Conservation (phyloP, 164 flowering plant genomes). For the Aristolochia californica region DNA sequence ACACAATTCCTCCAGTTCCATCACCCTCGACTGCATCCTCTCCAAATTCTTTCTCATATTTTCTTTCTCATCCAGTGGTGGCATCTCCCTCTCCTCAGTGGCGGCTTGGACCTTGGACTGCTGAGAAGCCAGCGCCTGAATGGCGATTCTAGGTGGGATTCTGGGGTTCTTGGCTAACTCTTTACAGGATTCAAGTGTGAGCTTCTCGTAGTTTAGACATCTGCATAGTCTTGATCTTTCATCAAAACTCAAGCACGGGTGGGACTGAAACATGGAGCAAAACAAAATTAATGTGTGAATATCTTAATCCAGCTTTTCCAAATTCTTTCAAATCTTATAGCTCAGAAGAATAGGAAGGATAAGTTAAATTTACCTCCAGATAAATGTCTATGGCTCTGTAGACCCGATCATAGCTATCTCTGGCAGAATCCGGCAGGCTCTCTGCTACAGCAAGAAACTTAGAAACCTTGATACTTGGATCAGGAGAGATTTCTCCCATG, state of each 20-base stretch:
- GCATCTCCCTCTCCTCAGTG: slow-evolving; percentile 1
- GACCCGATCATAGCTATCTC: slow-evolving; percentile 78
- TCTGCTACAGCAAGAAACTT: slow-evolving; percentile 79
- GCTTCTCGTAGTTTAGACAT: slow-evolving; percentile 68
- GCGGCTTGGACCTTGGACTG: slow-evolving; percentile 18
- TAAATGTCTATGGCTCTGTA: slow-evolving; percentile 90
- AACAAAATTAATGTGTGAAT: too few species aligned
- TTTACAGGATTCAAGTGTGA: slow-evolving; percentile 61
- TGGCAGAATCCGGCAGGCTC: slow-evolving; percentile 77
- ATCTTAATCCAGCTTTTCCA: too few species aligned
- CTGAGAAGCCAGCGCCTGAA: slow-evolving; percentile 62
- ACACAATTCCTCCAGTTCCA: slow-evolving; percentile 50
- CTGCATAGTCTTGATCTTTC: slow-evolving; percentile 57
- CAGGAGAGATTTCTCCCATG: slow-evolving; percentile 79
- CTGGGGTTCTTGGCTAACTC: slow-evolving; percentile 70
- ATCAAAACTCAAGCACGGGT: slow-evolving; percentile 44
- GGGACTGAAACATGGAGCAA: slow-evolving; percentile 34
- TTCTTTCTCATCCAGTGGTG: slow-evolving; percentile 21
- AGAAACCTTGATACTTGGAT: slow-evolving; percentile 55
- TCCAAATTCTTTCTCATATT: slow-evolving; percentile 39
- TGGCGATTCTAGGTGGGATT: slow-evolving; percentile 57
- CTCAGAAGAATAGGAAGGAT: too few species aligned
- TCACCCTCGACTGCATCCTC: slow-evolving; percentile 55
- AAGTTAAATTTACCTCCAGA: slow-evolving; percentile 41
- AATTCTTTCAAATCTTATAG: too few species aligned